phyloP scores from a whole-genome alignment of 768 basidiomycete species.

The Podaxis carcinomalis region DNA sequence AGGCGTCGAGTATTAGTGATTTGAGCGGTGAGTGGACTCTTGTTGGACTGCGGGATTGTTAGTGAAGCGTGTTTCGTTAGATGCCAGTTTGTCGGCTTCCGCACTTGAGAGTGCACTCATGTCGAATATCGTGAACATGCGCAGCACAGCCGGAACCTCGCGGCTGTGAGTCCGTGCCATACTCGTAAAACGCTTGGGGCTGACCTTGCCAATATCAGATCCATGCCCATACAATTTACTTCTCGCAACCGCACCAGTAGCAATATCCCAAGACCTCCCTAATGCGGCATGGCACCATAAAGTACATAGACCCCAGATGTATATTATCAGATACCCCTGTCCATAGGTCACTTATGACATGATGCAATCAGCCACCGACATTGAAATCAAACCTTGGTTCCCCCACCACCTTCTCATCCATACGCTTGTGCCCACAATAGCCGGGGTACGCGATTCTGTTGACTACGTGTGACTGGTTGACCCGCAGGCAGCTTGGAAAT shows the following conservation, averaged over 20 bases:
- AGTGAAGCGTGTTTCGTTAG: slow-evolving; percentile 27
- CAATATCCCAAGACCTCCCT: slow-evolving; percentile 1
- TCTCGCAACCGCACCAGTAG: slow-evolving; percentile 6
- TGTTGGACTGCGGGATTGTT: not conserved
- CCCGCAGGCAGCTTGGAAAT: not conserved
- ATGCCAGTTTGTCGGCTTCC: slow-evolving; percentile 72
- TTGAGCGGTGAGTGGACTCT: slow-evolving; percentile 59
- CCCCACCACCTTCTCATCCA: not conserved
- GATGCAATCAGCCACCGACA: slow-evolving; percentile 5
- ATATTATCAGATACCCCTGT: not conserved
- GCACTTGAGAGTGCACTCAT: slow-evolving; percentile 76
- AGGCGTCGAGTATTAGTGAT: slow-evolving; percentile 82
- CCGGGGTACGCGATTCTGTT: not conserved
- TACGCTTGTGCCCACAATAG: not conserved
- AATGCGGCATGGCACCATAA: not conserved
- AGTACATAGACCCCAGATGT: not conserved
- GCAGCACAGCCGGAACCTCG: slow-evolving; percentile 47
- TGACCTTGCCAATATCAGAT: not conserved
- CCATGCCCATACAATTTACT: slow-evolving; percentile 3
- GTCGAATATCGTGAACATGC: slow-evolving; percentile 54
- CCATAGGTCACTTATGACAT: not conserved
- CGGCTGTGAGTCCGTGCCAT: slow-evolving; percentile 46
- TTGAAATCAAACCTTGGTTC: not conserved
- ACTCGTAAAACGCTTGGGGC: not conserved
- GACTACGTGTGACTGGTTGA: not conserved